A percentile compares a stretch with the other conserved stretches of the same genome.
Evolutionary conservation across 1,284 basidiomycete genomes (phyloP).

Genomic region (Moesziomyces sp.): DNA sequence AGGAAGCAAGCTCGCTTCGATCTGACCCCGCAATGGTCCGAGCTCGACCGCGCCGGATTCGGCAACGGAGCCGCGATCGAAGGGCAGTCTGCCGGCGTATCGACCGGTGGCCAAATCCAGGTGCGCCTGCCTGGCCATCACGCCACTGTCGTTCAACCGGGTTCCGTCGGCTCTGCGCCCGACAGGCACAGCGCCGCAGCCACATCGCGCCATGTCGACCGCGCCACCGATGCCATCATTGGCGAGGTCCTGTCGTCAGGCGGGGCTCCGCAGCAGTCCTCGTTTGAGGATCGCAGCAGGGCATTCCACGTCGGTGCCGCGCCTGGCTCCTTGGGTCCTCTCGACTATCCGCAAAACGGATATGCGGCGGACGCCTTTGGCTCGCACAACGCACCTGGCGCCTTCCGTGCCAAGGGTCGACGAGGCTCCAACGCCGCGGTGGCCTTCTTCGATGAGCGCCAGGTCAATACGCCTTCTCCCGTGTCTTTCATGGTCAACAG

Average conservation of each 20-base stretch:
- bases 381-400: conserved; percentile 14
- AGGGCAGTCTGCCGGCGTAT: conserved; percentile 8
- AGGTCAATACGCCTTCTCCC: conserved; percentile 51
- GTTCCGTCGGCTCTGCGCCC: conserved; percentile 3
- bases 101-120: conserved; percentile 30
- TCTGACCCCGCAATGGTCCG: conserved; percentile 30
- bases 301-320: conserved; percentile 24
- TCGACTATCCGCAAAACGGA: conserved; percentile 38
- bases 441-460: conserved; percentile 45
- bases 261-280: conserved; percentile 11
- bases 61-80: conserved; percentile 5
- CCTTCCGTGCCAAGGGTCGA: conserved; percentile 35
- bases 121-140: conserved; percentile 42
- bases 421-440: conserved; percentile 46
- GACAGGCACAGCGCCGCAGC: conserved; percentile 18
- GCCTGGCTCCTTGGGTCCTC: conserved; percentile 37
- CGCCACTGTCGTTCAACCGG: conserved; percentile 32
- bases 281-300: conserved; percentile 31
- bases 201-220: conserved; percentile 12
- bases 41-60: conserved; percentile 13
- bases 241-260: conserved; percentile 38
- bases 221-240: conserved; percentile 47
- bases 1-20: conserved; percentile 54
- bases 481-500: conserved; percentile 63
- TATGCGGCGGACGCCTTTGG: conserved; percentile 27